Evolutionary conservation across 257 asterid species (phyloP), one percentile per base, ranked within the genome.

Genomic region (Ligustrum vulgare): DNA sequence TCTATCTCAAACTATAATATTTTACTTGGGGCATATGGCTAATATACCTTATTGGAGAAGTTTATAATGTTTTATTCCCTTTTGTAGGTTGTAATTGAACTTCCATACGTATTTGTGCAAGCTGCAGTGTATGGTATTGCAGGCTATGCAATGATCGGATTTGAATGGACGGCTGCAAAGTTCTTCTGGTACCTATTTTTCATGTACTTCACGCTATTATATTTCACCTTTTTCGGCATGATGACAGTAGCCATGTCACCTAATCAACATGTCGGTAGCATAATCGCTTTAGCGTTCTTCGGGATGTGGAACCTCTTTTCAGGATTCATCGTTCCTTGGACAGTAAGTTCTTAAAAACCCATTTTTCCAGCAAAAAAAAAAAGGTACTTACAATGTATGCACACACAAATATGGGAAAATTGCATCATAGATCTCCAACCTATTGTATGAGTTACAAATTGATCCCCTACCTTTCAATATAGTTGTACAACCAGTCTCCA

Each of bases 211-310:
- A 70, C 88, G 2, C 77, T 87, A 3, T 43, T 83, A 34, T 82
- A 78, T 81, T 85, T 83, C 90, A 84, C 89, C 64, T 82, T 83
- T 82, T 87, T 78, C 34, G 91, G 91, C 66, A 85, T 87, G 91
- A 87, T 87, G 90, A 32, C 87, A 0, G 81, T 87, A 75, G 82
- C 87, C 7, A 74, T 83, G 20, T 23, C 91, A 0, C 91, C 91
- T 36, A 87, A 87, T 62, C 84, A 81, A 82, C 78, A 85, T 45
- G 73, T 87, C 22, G 85, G 88, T 20, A 9, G 81, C 71, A 79
- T 87, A 11, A 43, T 87, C 15, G 66, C 75, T 10, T 62, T 74
- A 13, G 60, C 67, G 70, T 76, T 83, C 75, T 58, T 73, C 5
- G 58, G 79, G 20, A 22, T 80, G 32, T 87, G 91, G 91, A 87